Percentiles rank a stretch among this genome's conserved stretches.
These are phyloP conservation scores for Cystofilobasidium bisporidii DNA, from an alignment of 768 basidiomycete species.

Conservation along the genomic window DNA sequence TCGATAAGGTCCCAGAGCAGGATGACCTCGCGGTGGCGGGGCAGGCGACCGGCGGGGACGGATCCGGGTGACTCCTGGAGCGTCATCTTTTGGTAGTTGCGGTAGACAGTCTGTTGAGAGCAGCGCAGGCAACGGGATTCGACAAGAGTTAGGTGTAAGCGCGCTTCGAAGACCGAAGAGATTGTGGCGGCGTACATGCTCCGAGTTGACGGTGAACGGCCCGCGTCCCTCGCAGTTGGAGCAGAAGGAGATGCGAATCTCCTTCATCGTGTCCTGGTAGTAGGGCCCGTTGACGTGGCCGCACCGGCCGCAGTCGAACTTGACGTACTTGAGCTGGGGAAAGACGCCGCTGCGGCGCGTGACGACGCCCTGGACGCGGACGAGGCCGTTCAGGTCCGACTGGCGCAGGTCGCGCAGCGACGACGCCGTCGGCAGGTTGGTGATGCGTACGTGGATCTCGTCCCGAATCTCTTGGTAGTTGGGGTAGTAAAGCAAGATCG, in stretches of 20 bases:
- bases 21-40: conserved; percentile 91
- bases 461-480: conserved; percentile 93
- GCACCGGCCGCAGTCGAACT: conserved; percentile 95
- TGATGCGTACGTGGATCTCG: conserved; percentile 93
- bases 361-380: conserved; percentile 90
- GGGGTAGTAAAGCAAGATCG: conserved; percentile 91
- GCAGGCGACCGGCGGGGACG: conserved; percentile 92
- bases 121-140: too few relatives aligned
- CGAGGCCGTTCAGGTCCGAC: conserved; percentile 83
- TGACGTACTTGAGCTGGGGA: conserved; percentile 98
- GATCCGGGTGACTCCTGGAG: conserved; percentile 95
- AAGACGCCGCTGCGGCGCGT: conserved; percentile 92
- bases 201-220: conserved; percentile 91
- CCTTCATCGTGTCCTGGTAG: conserved; percentile 91
- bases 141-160: too few relatives aligned
- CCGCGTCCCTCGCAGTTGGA: conserved; percentile 89
- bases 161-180: too few relatives aligned
- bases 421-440: conserved; percentile 78
- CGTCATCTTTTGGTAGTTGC: conserved; percentile 98
- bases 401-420: conserved; percentile 91
- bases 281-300: conserved; percentile 90
- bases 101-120: conserved; percentile 69
- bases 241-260: conserved; percentile 89
- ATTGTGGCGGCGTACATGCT: conserved; percentile 55
- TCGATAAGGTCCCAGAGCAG: conserved; percentile 98